A percentile compares a stretch with the other conserved stretches of the same genome.
Conservation (phyloP, 345 rosid genomes). For the Mallotus nudiflorus region DNA sequence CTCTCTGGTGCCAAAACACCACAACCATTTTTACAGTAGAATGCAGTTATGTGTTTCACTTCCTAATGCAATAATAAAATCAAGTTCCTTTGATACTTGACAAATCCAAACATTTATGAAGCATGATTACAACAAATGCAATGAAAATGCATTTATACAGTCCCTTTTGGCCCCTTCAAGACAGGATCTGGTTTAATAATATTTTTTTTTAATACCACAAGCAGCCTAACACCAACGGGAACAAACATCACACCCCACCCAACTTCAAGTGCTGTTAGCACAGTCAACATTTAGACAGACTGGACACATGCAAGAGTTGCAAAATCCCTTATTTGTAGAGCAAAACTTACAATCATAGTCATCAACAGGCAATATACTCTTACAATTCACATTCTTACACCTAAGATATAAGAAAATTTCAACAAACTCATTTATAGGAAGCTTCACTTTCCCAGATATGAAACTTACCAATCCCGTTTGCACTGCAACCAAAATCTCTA, state of each 20-base stretch:
- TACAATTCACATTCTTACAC: constrained; percentile 87
- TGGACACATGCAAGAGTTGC: constrained; percentile 97
- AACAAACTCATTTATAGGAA: constrained; percentile 60
- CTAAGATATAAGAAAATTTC: constrained; percentile 78
- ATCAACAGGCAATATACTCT: constrained; percentile 77
- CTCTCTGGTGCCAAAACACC: no score
- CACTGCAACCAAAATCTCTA: constrained; percentile 69
- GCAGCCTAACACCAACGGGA: constrained; percentile 99
- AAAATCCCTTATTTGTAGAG: constrained; percentile 78
- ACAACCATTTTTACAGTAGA: no score
- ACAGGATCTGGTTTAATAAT: constrained; percentile 80
- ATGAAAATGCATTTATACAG: constrained; percentile 75
- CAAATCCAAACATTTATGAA: constrained; percentile 94
- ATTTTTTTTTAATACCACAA: constrained; percentile 84
- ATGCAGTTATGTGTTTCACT: no score
- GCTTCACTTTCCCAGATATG: constrained; percentile 56
- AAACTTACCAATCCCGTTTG: constrained; percentile 69
- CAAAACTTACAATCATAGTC: constrained; percentile 97
- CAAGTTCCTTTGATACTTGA: no score
- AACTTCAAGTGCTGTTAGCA: constrained; percentile 93
- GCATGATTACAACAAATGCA: constrained; percentile 83
- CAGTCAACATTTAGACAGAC: constrained; percentile 88
- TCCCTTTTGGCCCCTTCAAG: constrained; percentile 75
- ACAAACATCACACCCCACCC: constrained; percentile 99
- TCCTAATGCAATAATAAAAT: no score